phyloP scores from a whole-genome alignment of 1,284 basidiomycete genomes.

The Abortiporus biennis region DNA sequence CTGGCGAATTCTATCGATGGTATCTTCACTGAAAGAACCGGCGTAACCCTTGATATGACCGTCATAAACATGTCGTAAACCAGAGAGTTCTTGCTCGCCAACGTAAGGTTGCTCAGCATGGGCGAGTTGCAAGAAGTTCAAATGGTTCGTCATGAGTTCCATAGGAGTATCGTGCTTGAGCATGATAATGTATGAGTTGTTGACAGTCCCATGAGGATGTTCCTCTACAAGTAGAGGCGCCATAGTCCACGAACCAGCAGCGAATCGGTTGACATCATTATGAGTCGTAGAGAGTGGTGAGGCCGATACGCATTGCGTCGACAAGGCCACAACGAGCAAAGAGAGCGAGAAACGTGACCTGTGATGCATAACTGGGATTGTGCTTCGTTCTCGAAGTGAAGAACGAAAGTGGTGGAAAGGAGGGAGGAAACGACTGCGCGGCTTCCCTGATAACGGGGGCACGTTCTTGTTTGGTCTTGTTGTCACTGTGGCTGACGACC shows the following conservation, averaged over 20 bases:
- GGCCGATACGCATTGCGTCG: slow-evolving; percentile 29
- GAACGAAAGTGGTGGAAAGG: slow-evolving; percentile 9
- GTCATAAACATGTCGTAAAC: slow-evolving; percentile 70
- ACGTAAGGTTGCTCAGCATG: slow-evolving; percentile 48
- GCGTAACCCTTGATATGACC: slow-evolving; percentile 78
- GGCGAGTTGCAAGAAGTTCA: slow-evolving; percentile 61
- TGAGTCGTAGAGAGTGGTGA: slow-evolving; percentile 65
- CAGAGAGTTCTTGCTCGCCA: slow-evolving; percentile 31
- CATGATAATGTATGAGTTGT: slow-evolving; percentile 89
- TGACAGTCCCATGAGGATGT: slow-evolving; percentile 67
- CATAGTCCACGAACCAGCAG: slow-evolving; percentile 40
- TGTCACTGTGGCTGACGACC: slow-evolving; percentile 17
- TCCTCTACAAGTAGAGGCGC: slow-evolving; percentile 51
- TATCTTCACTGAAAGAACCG: slow-evolving; percentile 73
- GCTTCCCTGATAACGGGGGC: slow-evolving; percentile 18
- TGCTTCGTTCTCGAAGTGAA: slow-evolving; percentile 10
- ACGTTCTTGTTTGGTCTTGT: slow-evolving; percentile 20
- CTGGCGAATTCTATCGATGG: slow-evolving; percentile 75
- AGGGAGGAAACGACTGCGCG: not conserved
- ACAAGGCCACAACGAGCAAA: slow-evolving; percentile 38
- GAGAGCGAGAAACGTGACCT: slow-evolving; percentile 22
- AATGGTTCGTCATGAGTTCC: slow-evolving; percentile 61
- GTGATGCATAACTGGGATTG: slow-evolving; percentile 35
- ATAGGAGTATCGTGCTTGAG: slow-evolving; percentile 67
- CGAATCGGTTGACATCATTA: slow-evolving; percentile 32